These are phyloP conservation scores for Aspergillus glaucus DNA, from an alignment of 2,329 filamentous ascomycete species.

Conservation along the genomic window DNA sequence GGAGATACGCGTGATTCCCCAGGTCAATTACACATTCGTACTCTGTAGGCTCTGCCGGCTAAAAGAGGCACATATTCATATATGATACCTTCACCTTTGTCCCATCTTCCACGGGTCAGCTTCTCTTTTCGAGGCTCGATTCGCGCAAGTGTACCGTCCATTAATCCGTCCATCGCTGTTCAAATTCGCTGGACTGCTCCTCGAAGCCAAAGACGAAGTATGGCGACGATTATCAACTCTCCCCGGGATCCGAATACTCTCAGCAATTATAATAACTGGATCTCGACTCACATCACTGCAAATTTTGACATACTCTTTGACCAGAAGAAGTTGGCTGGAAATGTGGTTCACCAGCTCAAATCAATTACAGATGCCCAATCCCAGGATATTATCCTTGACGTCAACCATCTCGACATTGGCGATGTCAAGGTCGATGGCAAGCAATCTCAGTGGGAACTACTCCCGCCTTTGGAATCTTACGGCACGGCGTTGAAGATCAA, in stretches of 20 bases:
- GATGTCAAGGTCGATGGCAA: conserved; percentile 64
- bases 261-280: conserved; percentile 85
- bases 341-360: conserved; percentile 68
- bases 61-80: neutral
- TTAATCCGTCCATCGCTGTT: neutral
- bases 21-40: neutral
- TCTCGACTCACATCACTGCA: conserved; percentile 74
- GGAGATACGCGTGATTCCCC: neutral
- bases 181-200: conserved; percentile 2
- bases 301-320: conserved; percentile 80
- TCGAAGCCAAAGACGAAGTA: conserved; percentile 23
- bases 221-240: conserved; percentile 35
- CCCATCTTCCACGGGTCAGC: neutral
- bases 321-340: conserved; percentile 67
- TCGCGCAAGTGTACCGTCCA: neutral
- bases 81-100: neutral
- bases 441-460: conserved; percentile 62
- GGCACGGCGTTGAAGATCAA: conserved; percentile 44
- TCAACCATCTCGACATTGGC: conserved; percentile 71
- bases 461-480: conserved; percentile 65
- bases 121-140: neutral
- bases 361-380: conserved; percentile 67
- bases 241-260: conserved; percentile 80
- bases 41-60: neutral
- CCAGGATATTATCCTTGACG: conserved; percentile 77